Evolutionary conservation across 176 grass and related monocot species (phyloP).

Genomic region (Luzula sylvatica): DNA sequence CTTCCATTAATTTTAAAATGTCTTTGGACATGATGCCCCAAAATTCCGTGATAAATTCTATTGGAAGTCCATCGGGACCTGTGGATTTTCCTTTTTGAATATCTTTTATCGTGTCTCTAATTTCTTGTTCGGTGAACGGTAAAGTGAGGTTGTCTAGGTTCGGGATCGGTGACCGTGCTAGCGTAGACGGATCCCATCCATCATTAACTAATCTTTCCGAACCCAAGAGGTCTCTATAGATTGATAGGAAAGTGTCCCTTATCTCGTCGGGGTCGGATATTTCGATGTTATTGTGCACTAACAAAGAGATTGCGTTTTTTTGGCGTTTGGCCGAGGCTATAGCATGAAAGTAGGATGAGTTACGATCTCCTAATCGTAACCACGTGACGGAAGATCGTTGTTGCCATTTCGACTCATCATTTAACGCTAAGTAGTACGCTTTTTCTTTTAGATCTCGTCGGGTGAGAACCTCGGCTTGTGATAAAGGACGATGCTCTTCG

Average conservation of each 20-base stretch:
- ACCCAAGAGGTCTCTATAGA: neutral
- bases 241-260: neutral
- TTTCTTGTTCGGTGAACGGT: neutral
- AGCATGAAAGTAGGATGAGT: neutral
- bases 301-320: neutral
- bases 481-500: neutral
- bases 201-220: neutral
- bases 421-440: neutral
- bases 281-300: neutral
- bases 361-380: neutral
- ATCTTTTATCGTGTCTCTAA: neutral
- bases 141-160: neutral
- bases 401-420: neutral
- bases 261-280: neutral
- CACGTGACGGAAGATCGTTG: neutral
- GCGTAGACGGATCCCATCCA: too few relatives aligned
- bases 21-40: too few relatives aligned
- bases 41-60: neutral
- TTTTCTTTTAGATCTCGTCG: neutral
- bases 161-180: too few relatives aligned
- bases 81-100: neutral
- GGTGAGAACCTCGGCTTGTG: neutral
- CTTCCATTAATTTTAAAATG: too few relatives aligned
- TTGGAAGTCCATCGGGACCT: neutral
- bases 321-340: neutral